These are phyloP conservation scores for Colletotrichum tropicale DNA, from an alignment of 2,329 filamentous ascomycete species.

Conservation along the genomic window DNA sequence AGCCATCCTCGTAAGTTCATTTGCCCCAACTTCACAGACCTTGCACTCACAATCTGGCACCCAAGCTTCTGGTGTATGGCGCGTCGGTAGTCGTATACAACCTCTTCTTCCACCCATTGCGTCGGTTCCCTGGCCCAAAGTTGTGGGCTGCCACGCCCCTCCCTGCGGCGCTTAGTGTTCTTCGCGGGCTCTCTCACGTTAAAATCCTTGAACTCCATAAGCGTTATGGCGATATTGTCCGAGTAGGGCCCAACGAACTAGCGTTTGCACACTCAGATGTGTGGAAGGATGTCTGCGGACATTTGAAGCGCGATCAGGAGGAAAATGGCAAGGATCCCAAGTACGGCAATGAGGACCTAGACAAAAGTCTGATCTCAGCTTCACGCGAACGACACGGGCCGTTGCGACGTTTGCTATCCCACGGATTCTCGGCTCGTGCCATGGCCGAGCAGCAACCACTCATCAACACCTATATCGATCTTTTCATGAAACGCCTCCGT, in stretches of 20 bases:
- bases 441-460: slow-evolving; percentile 33
- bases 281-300: slow-evolving; percentile 45
- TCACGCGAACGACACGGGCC: slow-evolving; percentile 21
- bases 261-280: slow-evolving; percentile 36
- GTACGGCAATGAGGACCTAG: not conserved
- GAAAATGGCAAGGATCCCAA: not conserved
- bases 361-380: not conserved
- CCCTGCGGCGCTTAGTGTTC: not conserved
- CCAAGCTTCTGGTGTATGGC: not conserved
- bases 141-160: not conserved
- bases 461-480: slow-evolving; percentile 28
- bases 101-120: slow-evolving; percentile 36
- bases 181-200: not conserved
- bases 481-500: slow-evolving; percentile 34
- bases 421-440: slow-evolving; percentile 31
- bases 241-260: slow-evolving; percentile 41
- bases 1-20: not conserved
- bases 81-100: slow-evolving; percentile 27
- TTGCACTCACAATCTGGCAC: not conserved
- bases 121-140: slow-evolving; percentile 31
- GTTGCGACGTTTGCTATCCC: slow-evolving; percentile 24
- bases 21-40: not conserved
- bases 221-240: slow-evolving; percentile 36
- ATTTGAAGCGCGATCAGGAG: not conserved
- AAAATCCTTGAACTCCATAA: slow-evolving; percentile 17